A percentile compares a stretch with the other conserved stretches of the same genome.
phyloP scores from a whole-genome alignment of 352 stramenopile genomes.

The Globisporangium cederbergense region DNA sequence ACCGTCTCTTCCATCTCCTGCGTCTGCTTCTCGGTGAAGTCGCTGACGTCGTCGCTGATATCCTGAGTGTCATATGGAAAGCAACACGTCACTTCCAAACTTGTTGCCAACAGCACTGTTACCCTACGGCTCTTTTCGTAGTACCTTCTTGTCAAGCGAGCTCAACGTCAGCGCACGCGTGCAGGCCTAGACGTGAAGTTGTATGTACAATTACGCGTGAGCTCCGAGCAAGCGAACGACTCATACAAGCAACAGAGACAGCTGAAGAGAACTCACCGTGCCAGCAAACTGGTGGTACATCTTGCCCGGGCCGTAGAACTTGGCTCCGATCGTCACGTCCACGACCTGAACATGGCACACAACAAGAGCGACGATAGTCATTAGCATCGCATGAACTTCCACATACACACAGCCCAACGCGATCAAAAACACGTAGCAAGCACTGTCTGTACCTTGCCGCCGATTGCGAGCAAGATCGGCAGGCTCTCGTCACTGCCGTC shows the following conservation, averaged over 20 bases:
- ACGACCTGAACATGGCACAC: conserved; percentile 34
- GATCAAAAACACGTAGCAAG: not conserved
- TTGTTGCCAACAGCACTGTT: not conserved
- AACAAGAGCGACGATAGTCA: not conserved
- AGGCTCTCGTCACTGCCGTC: conserved; percentile 60
- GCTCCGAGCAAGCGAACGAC: not conserved
- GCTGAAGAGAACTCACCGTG: conserved; percentile 29
- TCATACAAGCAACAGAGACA: not conserved
- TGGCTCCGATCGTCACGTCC: conserved; percentile 64
- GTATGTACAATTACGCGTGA: not conserved
- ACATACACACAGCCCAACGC: not conserved
- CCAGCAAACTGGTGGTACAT: conserved; percentile 74
- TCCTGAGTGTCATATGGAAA: conserved; percentile 31
- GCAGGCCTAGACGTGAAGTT: conserved; percentile 40
- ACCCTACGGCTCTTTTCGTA: conserved; percentile 15
- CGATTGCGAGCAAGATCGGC: conserved; percentile 67
- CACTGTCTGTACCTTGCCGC: conserved; percentile 47
- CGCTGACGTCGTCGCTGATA: conserved; percentile 64
- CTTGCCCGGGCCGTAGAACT: conserved; percentile 75
- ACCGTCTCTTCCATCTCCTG: conserved; percentile 67
- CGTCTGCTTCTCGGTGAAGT: conserved; percentile 60
- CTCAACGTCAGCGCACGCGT: conserved; percentile 66
- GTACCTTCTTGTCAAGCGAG: conserved; percentile 67
- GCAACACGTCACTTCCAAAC: not conserved
- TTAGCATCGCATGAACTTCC: conserved; percentile 8